Evolutionary conservation across 1,284 basidiomycete species (phyloP), one percentile per base, ranked within the genome.

Genomic region (Ganoderma sinense): DNA sequence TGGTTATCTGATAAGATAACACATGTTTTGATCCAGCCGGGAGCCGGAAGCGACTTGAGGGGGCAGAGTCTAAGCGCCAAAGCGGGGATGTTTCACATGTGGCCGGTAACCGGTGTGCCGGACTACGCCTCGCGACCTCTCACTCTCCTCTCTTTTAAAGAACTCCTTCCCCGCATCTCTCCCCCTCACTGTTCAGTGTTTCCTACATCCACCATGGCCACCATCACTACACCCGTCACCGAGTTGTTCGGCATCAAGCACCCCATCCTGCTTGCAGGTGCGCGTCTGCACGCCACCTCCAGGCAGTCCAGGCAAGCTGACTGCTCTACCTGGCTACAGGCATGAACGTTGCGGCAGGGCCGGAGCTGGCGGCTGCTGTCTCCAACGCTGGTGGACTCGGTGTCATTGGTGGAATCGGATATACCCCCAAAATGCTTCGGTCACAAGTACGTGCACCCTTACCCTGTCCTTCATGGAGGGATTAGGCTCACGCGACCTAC

Each of bases 321-420:
- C 56, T 39, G 7, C 39, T 14, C 18, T 43, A 11, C 39, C 31
- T 4, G 61, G 26, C 20, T 13, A 40, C 67, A 83, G 92, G 94
- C 23, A 95, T 96, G 94, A 95, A 96, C 77, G 92, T 94, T 23
- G 94, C 94, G 45, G 93, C 95, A 62, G 95, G 95, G 20, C 94
- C 95, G 23, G 93, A 94, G 79, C 88, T 96, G 23, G 93, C 94
- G 23, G 95, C 95, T 59, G 95, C 94, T 48, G 94, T 95, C 66
- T 93, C 91, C 48, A 97, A 96, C 76, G 95, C 94, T 43, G 94
- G 94, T 59, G 95, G 95, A 63, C 78, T 97, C 41, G 95, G 95
- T 70, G 94, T 96, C 68, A 94, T 97, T 72, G 95, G 95, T 65
- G 95, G 95, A 66, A 83, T 94, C 39, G 92, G 94, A 1, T 94